Base-by-base conservation (phyloP, 768 basidiomycete genomes). In the Lanmaoa pseudosensibilis region DNA sequence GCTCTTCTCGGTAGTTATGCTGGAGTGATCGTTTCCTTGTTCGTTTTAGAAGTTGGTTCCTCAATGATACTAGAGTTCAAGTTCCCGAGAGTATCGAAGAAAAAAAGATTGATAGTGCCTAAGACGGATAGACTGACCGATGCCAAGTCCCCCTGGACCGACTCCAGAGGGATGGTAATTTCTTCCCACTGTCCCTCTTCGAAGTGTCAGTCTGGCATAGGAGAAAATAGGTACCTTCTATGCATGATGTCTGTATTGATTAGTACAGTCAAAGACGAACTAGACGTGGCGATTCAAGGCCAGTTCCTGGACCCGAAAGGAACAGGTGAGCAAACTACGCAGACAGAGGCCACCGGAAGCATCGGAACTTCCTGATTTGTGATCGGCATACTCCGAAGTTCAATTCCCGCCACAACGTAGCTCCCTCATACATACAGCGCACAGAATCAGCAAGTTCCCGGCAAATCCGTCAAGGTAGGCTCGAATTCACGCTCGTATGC, bases 401-500 rank as follows among this genome's bases (percentile, higher is more conserved):
- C 55, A 65, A 60, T 43, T 48, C 56, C 69, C 68, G 68, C 57
- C 56, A 30, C 61, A 30, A 40, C 47, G 55, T 50, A 48, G 33
- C 32, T 51, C 63, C 44, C 55, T 58, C 46, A 46, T 27, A 27
- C 27, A 27, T 50, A 57, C 63, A 51, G 54, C 60, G 48, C 49
- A 57, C 59, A 65, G 58, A 62, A 60, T 46, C 60, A 61, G 57
- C 64, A 66, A 67, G 59, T 4, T 46, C 65, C 69, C 69, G 65
- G 66, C 56, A 78, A 80, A 77, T 72, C 63, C 78, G 68, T 77
- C 84, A 84, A 86, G 83, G 84, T 85, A 74, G 82, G 83, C 77
- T 61, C 70, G 60, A 66, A 74, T 74, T 63, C 62, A 69, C 60
- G 69, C 59, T 54, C 46, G 53, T 60, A 46, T 25, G 49, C 58